Percentiles rank a stretch among this genome's conserved stretches.
These are phyloP conservation scores for Mimosa bimucronata DNA, from an alignment of 306 rosid genomes.

Conservation along the genomic window DNA sequence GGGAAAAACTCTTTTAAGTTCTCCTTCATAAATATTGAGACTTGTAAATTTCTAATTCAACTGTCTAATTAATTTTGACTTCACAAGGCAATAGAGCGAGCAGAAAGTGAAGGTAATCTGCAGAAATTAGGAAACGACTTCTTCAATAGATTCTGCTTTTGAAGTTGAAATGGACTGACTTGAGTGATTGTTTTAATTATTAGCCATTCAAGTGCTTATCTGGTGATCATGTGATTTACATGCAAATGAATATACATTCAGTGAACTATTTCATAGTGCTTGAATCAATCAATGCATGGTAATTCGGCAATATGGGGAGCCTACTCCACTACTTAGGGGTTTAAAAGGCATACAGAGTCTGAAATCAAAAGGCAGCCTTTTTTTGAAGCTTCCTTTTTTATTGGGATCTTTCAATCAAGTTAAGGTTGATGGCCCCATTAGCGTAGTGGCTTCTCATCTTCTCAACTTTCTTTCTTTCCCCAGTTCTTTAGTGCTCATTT, in stretches of 20 bases:
- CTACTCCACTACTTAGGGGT: constrained; percentile 17
- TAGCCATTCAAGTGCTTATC: background rate
- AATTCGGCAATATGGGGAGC: constrained; percentile 37
- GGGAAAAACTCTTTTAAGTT: too few species aligned
- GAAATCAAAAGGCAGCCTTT: constrained; percentile 34
- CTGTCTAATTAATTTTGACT: background rate
- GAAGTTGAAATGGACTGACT: constrained; percentile 44
- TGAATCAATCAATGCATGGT: constrained; percentile 20
- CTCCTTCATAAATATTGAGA: background rate
- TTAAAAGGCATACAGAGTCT: constrained; percentile 38
- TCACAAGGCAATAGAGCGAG: constrained; percentile 21
- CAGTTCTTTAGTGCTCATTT: constrained; percentile 28
- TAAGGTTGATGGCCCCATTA: constrained; percentile 49
- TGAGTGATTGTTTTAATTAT: constrained; percentile 19
- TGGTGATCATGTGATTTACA: constrained; percentile 29
- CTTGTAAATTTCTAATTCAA: constrained; percentile 8
- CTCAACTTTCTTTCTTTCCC: constrained; percentile 28
- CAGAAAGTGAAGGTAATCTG: constrained; percentile 46
- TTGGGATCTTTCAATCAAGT: constrained; percentile 45
- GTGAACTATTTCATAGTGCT: constrained; percentile 40
- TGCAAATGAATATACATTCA: constrained; percentile 23
- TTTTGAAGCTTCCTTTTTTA: constrained; percentile 32
- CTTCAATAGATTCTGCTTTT: constrained; percentile 38
- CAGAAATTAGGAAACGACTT: constrained; percentile 49
- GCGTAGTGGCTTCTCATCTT: constrained; percentile 45